phyloP scores from a whole-genome alignment of 2,329 filamentous ascomycete genomes.

The Fusarium begoniae region DNA sequence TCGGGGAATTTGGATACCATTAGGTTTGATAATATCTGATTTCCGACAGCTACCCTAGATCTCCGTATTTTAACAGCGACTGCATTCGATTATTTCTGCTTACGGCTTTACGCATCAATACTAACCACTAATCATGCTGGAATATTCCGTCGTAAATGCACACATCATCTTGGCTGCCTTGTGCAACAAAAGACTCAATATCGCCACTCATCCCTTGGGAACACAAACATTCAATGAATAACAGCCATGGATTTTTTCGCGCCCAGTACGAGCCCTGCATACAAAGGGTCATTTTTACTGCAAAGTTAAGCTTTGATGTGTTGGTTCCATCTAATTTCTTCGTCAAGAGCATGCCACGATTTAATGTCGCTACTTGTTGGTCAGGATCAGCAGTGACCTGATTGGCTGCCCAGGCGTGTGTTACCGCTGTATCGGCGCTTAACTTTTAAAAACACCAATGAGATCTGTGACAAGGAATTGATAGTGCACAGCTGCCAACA shows the following conservation, averaged over 20 bases:
- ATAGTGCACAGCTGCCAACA: conserved; percentile 3
- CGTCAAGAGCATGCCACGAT: conserved; percentile 22
- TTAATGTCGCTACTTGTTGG: conserved; percentile 9
- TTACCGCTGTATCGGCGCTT: conserved; percentile 34
- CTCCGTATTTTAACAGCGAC: background rate
- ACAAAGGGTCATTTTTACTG: background rate
- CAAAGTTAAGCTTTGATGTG: conserved; percentile 1
- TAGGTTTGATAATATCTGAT: background rate
- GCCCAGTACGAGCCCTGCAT: background rate
- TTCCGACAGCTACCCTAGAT: conserved; percentile 1
- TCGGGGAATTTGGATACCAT: conserved; percentile 7
- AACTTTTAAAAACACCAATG: conserved; percentile 21
- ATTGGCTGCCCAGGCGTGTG: conserved; percentile 20
- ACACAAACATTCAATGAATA: background rate
- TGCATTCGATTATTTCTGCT: background rate
- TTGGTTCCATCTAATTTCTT: background rate
- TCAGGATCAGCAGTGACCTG: background rate
- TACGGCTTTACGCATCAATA: background rate
- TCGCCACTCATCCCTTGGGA: background rate
- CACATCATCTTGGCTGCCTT: background rate
- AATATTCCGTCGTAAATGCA: background rate
- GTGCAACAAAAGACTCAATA: background rate
- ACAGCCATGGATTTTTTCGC: background rate
- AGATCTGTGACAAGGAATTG: background rate
- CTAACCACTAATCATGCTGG: background rate